These are phyloP conservation scores for Entonaema liquescens DNA, from an alignment of 495 filamentous ascomycete species.

Conservation along the genomic window DNA sequence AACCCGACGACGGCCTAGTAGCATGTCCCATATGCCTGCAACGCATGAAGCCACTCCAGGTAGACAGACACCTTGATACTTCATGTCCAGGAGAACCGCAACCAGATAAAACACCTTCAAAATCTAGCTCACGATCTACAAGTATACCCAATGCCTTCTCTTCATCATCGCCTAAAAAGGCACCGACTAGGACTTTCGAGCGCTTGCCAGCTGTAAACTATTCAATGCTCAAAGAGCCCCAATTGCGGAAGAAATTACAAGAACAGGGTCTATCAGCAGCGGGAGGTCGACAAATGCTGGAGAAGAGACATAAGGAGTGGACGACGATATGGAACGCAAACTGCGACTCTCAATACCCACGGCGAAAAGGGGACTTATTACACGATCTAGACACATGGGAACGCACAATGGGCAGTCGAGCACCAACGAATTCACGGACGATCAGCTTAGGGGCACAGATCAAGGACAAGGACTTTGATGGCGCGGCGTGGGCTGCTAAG, in stretches of 20 bases:
- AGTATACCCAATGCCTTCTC: slow-evolving; percentile 31
- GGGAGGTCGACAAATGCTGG: slow-evolving; percentile 72
- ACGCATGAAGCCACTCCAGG: slow-evolving; percentile 77
- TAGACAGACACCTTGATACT: slow-evolving; percentile 81
- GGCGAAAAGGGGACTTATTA: slow-evolving; percentile 73
- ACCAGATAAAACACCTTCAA: slow-evolving; percentile 36
- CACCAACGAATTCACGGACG: slow-evolving; percentile 46
- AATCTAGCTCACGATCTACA: slow-evolving; percentile 41
- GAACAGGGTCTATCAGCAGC: slow-evolving; percentile 82
- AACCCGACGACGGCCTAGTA: slow-evolving; percentile 76
- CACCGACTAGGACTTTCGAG: slow-evolving; percentile 43
- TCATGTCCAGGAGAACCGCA: slow-evolving; percentile 56
- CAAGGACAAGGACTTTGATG: slow-evolving; percentile 87
- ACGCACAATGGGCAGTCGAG: slow-evolving; percentile 68
- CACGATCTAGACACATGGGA: slow-evolving; percentile 88
- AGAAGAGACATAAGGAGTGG: slow-evolving; percentile 90
- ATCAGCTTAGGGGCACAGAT: slow-evolving; percentile 51
- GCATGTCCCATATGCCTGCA: slow-evolving; percentile 81
- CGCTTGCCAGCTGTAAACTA: slow-evolving; percentile 83
- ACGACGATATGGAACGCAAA: slow-evolving; percentile 96
- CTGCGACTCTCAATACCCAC: slow-evolving; percentile 80
- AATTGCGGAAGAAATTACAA: slow-evolving; percentile 78
- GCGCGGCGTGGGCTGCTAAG: slow-evolving; percentile 73
- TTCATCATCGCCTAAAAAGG: slow-evolving; percentile 18
- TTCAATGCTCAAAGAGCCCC: slow-evolving; percentile 76